Evolutionary conservation across 352 stramenopile species (phyloP).

Genomic region (Thalassiosira hispida): DNA sequence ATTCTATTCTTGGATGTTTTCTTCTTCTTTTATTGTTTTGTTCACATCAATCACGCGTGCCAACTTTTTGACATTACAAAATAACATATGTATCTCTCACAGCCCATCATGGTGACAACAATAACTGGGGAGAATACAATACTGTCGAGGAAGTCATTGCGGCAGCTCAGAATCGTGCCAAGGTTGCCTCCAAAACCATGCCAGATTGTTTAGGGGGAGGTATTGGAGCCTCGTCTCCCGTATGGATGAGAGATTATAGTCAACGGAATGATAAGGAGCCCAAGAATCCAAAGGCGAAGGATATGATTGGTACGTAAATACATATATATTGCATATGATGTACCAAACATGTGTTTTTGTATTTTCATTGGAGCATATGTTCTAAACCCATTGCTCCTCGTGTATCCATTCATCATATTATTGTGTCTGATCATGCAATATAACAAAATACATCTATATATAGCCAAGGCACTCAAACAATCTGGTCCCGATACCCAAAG

Average conservation of each 20-base stretch:
- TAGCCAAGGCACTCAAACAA: constrained; percentile 42
- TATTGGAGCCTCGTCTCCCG: constrained; percentile 42
- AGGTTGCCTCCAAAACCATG: constrained; percentile 53
- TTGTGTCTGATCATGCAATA: no score
- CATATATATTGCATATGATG: neutral
- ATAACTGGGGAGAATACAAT: constrained; percentile 61
- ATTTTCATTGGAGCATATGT: no score
- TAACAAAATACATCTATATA: neutral
- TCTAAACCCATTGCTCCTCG: no score
- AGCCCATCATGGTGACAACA: constrained; percentile 53
- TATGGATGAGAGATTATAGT: constrained; percentile 82
- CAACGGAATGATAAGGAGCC: constrained; percentile 58
- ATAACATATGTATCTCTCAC: neutral
- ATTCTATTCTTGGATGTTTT: neutral
- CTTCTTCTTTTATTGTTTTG: neutral
- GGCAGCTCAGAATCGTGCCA: constrained; percentile 45
- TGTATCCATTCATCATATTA: no score
- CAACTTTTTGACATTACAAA: neutral
- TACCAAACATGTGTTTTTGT: neutral
- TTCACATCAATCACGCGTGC: neutral
- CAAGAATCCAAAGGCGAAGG: constrained; percentile 47
- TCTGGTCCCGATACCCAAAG: constrained; percentile 48
- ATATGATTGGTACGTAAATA: constrained; percentile 51
- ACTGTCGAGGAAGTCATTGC: constrained; percentile 56
- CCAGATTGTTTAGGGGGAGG: constrained; percentile 68